Evolutionary conservation across 2,329 filamentous ascomycete species (phyloP).

Genomic region (Endothia cerciana): DNA sequence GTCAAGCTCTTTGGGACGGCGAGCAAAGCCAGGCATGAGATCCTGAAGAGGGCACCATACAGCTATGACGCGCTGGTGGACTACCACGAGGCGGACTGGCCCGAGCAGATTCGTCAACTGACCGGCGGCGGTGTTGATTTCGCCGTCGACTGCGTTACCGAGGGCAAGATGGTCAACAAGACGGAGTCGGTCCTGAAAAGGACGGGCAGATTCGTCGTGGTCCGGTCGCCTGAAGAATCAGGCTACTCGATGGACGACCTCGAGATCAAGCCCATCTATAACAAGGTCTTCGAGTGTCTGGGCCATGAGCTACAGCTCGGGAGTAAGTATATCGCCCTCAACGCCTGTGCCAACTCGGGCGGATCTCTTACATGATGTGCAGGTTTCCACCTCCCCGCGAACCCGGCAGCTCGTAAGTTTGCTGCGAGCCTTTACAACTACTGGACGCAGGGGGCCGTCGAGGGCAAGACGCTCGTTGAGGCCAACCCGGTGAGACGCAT

Average conservation of each 20-base stretch:
- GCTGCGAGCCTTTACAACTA: conserved; percentile 42
- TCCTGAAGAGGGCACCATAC: conserved; percentile 40
- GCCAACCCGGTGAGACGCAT: conserved; percentile 39
- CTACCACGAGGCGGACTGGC: conserved; percentile 42
- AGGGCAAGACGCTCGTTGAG: conserved; percentile 30
- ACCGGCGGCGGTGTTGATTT: conserved; percentile 37
- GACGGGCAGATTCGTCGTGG: background rate
- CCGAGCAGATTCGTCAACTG: conserved; percentile 34
- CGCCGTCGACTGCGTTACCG: conserved; percentile 37
- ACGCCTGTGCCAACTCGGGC: background rate
- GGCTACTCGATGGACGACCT: background rate
- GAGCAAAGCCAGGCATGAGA: conserved; percentile 31
- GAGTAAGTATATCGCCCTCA: background rate
- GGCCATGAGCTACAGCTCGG: conserved; percentile 32
- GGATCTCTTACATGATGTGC: background rate
- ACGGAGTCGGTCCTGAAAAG: conserved; percentile 8
- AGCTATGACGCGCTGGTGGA: conserved; percentile 43
- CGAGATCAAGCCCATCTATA: conserved; percentile 40
- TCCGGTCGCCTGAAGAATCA: background rate
- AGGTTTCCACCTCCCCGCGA: background rate
- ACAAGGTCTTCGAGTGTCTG: conserved; percentile 46
- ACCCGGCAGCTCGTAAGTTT: conserved; percentile 30
- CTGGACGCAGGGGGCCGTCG: conserved; percentile 31
- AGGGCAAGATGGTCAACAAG: conserved; percentile 2
- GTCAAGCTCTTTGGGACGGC: conserved; percentile 35